Evolutionary conservation across 306 rosid species (phyloP), one percentile per base, ranked within the genome.

Genomic region (Vicia sativa): DNA sequence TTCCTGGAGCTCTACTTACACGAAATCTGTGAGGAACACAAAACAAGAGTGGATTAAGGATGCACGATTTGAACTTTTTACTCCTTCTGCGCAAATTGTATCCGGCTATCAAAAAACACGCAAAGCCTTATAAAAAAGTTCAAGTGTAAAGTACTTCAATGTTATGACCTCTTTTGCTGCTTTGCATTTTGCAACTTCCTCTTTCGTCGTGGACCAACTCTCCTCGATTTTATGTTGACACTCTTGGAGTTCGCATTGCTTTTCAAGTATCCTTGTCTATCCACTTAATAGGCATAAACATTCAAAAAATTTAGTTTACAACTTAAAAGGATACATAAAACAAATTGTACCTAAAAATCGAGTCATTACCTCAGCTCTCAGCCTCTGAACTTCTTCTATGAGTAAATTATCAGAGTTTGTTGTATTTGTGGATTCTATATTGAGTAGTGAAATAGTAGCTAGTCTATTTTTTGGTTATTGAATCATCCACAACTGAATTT

Each of bases 81-180:
- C n/a, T 88, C 93, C 76, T 70, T 83, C 72, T 85, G 87, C 0
- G 85, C 64, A 70, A 88, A 91, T 57, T 72, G 77, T 68, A 79
- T 88, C 70, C 88, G 91, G 77, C 97, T 91, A 84, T 79, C 65
- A 58, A 46, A 4, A 61, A 60, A 34, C 34, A 29, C 2, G 34
- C 34, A 29, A 29, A 29, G 34, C 34, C 34, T 29, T 5, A 0
- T 29, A 29, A 29, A 29, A 29, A 29, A 28, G 31, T 28, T 5
- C 34, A 29, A 4, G 34, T 29, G 34, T 29, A 29, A 29, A 29
- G 34, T 29, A 29, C 34, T 29, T 76, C 66, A 83, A 71, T 2
- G 86, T 86, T 68, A 86, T 88, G 72, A 86, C 83, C 56, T 84
- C 96, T 74, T 83, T 83, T 8, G 96, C 89, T 68, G 91, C 85